Conservation (phyloP, 129 eudicot genomes). For the Flaveria trinervia region DNA sequence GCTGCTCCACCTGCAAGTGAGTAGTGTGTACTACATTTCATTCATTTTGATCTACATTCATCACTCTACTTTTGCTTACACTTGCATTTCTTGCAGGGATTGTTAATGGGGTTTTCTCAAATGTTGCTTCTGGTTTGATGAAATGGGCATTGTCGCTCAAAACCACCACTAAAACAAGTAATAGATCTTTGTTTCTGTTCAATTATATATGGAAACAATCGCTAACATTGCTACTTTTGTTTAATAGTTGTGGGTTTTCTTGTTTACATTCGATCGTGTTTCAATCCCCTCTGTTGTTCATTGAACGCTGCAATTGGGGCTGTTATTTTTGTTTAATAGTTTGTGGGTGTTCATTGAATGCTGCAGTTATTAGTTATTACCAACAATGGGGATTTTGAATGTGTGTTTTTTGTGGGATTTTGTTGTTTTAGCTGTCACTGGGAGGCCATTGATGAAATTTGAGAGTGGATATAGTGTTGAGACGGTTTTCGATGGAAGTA, state of each 20-base stretch:
- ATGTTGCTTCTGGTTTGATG: slow-evolving; percentile 60
- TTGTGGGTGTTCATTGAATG: not conserved
- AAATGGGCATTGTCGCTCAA: slow-evolving; percentile 85
- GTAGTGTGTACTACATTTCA: slow-evolving; percentile 41
- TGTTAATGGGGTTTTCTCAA: slow-evolving; percentile 78
- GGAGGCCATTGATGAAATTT: slow-evolving; percentile 92
- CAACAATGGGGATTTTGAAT: not conserved
- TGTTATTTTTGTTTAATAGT: too few relatives aligned
- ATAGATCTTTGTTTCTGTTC: slow-evolving; percentile 27
- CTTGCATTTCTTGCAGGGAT: slow-evolving; percentile 53
- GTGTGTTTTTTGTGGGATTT: not conserved
- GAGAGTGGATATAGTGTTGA: slow-evolving; percentile 93
- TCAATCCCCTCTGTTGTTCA: too few relatives aligned
- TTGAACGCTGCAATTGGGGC: too few relatives aligned
- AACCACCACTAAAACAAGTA: slow-evolving; percentile 81
- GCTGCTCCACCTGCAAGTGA: slow-evolving; percentile 79
- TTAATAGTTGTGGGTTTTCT: not conserved
- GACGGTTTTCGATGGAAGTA: slow-evolving; percentile 98
- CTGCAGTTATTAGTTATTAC: not conserved
- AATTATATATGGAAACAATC: not conserved
- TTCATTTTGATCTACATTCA: not conserved
- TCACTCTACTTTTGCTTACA: not conserved
- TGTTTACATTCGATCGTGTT: too few relatives aligned
- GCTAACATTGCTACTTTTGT: too few relatives aligned
- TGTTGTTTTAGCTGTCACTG: slow-evolving; percentile 64